A percentile compares a stretch with the other conserved stretches of the same genome.
Conservation (phyloP, 306 rosid species). For the Canavalia ensiformis region DNA sequence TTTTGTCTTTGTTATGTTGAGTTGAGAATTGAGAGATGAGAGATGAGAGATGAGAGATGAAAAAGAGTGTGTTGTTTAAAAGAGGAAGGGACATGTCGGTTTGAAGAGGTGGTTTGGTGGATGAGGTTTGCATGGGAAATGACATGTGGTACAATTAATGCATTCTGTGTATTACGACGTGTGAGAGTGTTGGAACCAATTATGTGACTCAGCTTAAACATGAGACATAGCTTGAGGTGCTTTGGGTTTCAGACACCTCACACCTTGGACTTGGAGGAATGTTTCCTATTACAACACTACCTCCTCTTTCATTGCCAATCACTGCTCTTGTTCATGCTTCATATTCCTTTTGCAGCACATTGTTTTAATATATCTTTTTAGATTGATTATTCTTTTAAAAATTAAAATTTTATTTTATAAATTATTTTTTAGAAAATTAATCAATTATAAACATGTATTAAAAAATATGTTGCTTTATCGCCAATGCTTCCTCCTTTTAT, state of each 20-base stretch:
- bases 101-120: constrained; percentile 45
- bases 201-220: constrained; percentile 46
- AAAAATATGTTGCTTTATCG: too few species aligned
- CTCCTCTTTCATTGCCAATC: too few species aligned
- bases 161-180: constrained; percentile 40
- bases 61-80: constrained; percentile 33
- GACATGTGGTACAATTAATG: constrained; percentile 54
- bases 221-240: neutral
- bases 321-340: too few species aligned
- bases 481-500: neutral
- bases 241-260: constrained; percentile 29
- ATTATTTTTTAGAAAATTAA: too few species aligned
- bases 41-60: too few species aligned
- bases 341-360: too few species aligned
- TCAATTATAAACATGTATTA: too few species aligned
- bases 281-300: too few species aligned
- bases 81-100: constrained; percentile 48
- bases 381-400: too few species aligned
- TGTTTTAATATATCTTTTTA: too few species aligned
- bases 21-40: neutral
- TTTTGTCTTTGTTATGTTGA: neutral
- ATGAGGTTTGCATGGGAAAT: constrained; percentile 57
- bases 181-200: constrained; percentile 34
- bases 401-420: too few species aligned
- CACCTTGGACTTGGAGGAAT: too few species aligned